These are phyloP conservation scores for Boletus rubroflammeus DNA, from an alignment of 768 basidiomycete genomes.

Conservation along the genomic window DNA sequence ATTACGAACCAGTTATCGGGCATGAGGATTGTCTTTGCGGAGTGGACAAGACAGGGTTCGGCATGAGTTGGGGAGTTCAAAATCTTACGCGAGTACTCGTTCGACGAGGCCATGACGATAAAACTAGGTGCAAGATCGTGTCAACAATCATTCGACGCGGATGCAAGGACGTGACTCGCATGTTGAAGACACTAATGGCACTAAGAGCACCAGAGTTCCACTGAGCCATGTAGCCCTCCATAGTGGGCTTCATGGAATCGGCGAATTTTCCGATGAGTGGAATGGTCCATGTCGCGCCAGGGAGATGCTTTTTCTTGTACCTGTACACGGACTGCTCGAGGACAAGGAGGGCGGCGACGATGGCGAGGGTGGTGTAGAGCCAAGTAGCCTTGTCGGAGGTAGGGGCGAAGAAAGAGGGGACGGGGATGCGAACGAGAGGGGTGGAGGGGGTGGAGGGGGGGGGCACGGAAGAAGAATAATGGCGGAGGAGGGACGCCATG, in stretches of 20 bases:
- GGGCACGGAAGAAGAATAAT: conserved; percentile 32
- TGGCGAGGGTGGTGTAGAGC: conserved; percentile 65
- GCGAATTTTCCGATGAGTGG: conserved; percentile 97
- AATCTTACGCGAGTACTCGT: conserved; percentile 91
- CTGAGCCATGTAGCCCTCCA: conserved; percentile 89
- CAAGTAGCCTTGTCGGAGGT: conserved; percentile 36
- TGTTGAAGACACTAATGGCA: conserved; percentile 95
- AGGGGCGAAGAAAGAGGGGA: conserved; percentile 44
- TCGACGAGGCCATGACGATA: conserved; percentile 97
- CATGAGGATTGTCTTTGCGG: conserved; percentile 81
- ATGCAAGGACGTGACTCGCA: conserved; percentile 48
- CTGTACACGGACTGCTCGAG: conserved; percentile 90
- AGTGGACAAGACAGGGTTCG: conserved; percentile 91
- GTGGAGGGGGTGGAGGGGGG: conserved; percentile 43
- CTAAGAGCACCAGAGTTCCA: conserved; percentile 90
- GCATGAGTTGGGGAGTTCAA: conserved; percentile 90
- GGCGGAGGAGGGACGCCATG: conserved; percentile 35
- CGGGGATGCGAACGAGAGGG: conserved; percentile 41
- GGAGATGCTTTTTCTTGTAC: conserved; percentile 82
- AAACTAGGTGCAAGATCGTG: conserved; percentile 56
- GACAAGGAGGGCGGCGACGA: conserved; percentile 71
- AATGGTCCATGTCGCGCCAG: conserved; percentile 89
- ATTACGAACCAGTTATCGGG: conserved; percentile 77
- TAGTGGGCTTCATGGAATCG: conserved; percentile 85
- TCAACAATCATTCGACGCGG: conserved; percentile 1